Evolutionary conservation across 306 rosid genomes (phyloP).

Genomic region (Acacia acuminata): DNA sequence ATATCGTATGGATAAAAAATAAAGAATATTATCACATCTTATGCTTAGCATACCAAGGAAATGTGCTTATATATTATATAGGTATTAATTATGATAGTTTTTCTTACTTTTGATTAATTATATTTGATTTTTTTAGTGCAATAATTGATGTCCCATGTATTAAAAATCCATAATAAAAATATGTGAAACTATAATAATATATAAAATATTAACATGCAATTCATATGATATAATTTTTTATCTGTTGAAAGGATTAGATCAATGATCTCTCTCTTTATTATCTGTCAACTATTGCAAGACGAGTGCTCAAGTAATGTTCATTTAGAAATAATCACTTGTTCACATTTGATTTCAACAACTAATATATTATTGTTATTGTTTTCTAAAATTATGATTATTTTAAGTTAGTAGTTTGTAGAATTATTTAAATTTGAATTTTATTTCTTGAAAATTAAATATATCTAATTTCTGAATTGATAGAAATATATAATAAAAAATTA

Average conservation of each 20-base stretch:
- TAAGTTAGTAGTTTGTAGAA: background rate
- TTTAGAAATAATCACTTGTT: background rate
- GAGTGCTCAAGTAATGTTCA: background rate
- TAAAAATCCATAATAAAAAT: background rate
- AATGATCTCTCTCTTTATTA: background rate
- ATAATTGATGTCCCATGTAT: background rate
- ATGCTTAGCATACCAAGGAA: background rate
- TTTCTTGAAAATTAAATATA: background rate
- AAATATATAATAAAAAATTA: background rate
- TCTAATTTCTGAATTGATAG: too few species aligned
- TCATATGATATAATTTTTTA: background rate
- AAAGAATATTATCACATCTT: background rate
- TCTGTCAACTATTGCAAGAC: background rate
- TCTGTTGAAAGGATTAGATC: background rate
- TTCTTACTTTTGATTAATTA: background rate
- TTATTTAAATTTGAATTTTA: background rate
- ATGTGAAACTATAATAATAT: background rate
- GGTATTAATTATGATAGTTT: background rate
- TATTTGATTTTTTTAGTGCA: background rate
- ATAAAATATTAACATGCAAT: background rate
- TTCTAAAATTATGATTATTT: background rate
- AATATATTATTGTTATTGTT: background rate
- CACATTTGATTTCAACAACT: background rate
- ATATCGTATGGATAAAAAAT: background rate
- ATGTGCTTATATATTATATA: background rate